These are phyloP conservation scores for Colletotrichum karsti DNA, from an alignment of 2,329 filamentous ascomycete genomes.

Conservation along the genomic window DNA sequence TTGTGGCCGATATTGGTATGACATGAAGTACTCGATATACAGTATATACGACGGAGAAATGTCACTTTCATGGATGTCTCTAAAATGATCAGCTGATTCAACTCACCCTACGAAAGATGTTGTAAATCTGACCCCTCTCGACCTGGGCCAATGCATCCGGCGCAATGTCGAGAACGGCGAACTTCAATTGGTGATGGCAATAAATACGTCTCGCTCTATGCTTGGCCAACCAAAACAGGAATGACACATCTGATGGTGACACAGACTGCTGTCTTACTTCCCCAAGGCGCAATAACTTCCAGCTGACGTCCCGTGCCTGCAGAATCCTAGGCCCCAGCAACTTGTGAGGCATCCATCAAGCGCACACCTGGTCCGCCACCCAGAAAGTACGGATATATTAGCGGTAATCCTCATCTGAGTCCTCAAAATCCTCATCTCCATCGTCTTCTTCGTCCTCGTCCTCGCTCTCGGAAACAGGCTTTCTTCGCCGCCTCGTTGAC, in stretches of 20 bases:
- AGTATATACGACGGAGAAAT: too few relatives aligned
- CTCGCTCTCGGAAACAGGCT: conserved; percentile 11
- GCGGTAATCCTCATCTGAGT: conserved; percentile 21
- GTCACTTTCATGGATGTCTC: background rate
- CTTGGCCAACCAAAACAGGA: background rate
- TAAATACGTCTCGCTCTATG: background rate
- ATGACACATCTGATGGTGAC: background rate
- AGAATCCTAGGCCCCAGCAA: background rate
- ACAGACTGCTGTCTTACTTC: background rate
- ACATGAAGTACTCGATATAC: too few relatives aligned
- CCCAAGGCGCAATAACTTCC: background rate
- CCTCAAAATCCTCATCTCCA: conserved; percentile 8
- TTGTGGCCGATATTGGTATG: background rate
- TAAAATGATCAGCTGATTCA: conserved; percentile 1
- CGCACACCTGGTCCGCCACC: background rate
- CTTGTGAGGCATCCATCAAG: background rate
- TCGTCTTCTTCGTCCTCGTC: conserved; percentile 23
- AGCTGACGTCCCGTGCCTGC: background rate
- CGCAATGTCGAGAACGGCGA: background rate
- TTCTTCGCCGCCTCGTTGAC: conserved; percentile 16
- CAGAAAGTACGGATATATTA: background rate
- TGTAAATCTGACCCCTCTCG: background rate
- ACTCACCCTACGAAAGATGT: background rate
- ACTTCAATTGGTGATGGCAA: background rate
- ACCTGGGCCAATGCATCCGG: background rate